Evolutionary conservation across 108 stramenopile genomes (phyloP).

Genomic region (Mediolabrus comicus): DNA sequence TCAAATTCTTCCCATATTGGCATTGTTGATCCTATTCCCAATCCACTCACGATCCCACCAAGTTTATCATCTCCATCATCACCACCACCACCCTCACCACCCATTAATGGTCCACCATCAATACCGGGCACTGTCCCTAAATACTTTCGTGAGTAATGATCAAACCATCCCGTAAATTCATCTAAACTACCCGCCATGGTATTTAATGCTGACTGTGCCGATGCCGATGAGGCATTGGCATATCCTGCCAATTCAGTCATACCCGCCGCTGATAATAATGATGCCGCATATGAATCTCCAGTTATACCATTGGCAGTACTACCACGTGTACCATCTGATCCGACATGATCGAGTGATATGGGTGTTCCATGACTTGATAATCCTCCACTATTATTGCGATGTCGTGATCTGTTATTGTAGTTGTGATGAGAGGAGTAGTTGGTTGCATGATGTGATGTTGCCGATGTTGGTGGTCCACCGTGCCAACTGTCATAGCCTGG

Average conservation of each 20-base stretch:
- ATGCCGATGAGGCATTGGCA: conserved; percentile 14
- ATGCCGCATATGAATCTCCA: conserved; percentile 12
- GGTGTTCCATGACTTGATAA: conserved; percentile 34
- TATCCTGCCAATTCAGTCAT: conserved; percentile 25
- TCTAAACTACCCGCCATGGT: conserved; percentile 21
- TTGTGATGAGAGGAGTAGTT: neutral
- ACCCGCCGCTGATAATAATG: conserved; percentile 23
- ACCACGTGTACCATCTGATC: conserved; percentile 10
- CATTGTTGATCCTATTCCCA: neutral
- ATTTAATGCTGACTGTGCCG: conserved; percentile 11
- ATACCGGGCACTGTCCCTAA: conserved; percentile 37
- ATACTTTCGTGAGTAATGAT: conserved; percentile 48
- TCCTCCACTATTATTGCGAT: conserved; percentile 9
- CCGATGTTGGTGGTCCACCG: neutral
- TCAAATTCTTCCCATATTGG: conserved; percentile 36
- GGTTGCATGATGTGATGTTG: neutral
- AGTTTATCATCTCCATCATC: conserved; percentile 1
- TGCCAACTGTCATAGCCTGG: conserved; percentile 45
- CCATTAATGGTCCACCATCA: conserved; percentile 28
- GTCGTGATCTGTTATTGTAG: conserved; percentile 1
- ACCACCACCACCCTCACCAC: conserved; percentile 6
- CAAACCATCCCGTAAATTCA: conserved; percentile 45
- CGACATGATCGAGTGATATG: conserved; percentile 32
- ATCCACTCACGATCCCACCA: conserved; percentile 9
- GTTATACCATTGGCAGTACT: neutral